A percentile compares a stretch with the other conserved stretches of the same genome.
phyloP scores from a whole-genome alignment of 2,329 filamentous ascomycete genomes.

The Chrysosporium queenslandicum region DNA sequence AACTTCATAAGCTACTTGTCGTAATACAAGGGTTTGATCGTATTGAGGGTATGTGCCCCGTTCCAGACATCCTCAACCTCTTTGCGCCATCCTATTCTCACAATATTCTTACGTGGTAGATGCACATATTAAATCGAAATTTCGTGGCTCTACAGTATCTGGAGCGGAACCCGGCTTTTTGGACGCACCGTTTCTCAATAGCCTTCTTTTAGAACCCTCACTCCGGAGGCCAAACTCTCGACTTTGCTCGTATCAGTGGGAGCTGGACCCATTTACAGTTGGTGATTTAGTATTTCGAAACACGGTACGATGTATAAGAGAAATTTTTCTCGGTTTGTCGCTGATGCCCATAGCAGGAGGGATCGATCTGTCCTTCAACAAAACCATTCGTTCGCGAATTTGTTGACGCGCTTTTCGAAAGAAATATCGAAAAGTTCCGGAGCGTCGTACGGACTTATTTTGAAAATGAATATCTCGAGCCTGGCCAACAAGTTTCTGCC shows the following conservation, averaged over 20 bases:
- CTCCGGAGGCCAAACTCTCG: not conserved
- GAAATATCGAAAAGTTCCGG: not conserved
- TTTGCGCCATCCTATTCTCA: not conserved
- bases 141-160: not conserved
- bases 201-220: conserved; percentile 4
- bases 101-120: not conserved
- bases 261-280: not conserved
- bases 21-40: conserved; percentile 49
- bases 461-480: not conserved
- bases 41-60: conserved; percentile 43
- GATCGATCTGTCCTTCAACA: conserved; percentile 2
- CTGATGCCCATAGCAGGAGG: conserved; percentile 1
- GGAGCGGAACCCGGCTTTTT: not conserved
- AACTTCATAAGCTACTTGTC: conserved; percentile 26
- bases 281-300: conserved; percentile 4
- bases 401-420: not conserved
- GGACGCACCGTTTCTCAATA: conserved; percentile 1
- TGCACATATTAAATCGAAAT: not conserved
- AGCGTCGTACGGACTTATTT: not conserved
- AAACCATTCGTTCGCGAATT: not conserved
- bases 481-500: conserved; percentile 5
- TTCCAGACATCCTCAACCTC: not conserved
- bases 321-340: not conserved
- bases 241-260: conserved; percentile 6
- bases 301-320: not conserved